Percentiles rank a stretch among this genome's conserved stretches.
Evolutionary conservation across 345 rosid species (phyloP).

Genomic region (Boechera retrofracta): DNA sequence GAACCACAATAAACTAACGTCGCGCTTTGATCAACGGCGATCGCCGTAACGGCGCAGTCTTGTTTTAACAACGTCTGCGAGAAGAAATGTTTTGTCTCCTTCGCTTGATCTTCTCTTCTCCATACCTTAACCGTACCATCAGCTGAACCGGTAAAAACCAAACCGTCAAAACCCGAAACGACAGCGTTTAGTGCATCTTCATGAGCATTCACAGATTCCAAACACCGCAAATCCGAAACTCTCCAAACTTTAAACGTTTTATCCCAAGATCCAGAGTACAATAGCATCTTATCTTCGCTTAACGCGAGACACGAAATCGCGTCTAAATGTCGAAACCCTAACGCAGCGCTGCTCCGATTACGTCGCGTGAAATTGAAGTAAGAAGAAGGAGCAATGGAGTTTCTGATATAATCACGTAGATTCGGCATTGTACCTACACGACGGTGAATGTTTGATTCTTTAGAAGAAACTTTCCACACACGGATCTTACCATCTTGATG

Average conservation of each 20-base stretch:
- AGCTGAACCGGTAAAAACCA: slow-evolving; percentile 86
- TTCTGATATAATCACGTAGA: slow-evolving; percentile 60
- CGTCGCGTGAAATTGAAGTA: slow-evolving; percentile 59
- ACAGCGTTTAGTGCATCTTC: slow-evolving; percentile 84
- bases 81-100: slow-evolving; percentile 82
- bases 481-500: slow-evolving; percentile 96
- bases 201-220: slow-evolving; percentile 79
- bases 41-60: slow-evolving; percentile 80
- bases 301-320: slow-evolving; percentile 80
- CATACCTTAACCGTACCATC: slow-evolving; percentile 89
- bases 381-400: slow-evolving; percentile 62
- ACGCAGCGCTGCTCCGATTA: slow-evolving; percentile 44
- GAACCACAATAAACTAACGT: slow-evolving; percentile 78
- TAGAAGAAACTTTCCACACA: slow-evolving; percentile 70
- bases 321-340: slow-evolving; percentile 72
- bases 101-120: slow-evolving; percentile 87
- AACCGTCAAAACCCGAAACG: slow-evolving; percentile 74
- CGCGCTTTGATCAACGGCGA: slow-evolving; percentile 60
- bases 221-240: slow-evolving; percentile 64
- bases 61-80: slow-evolving; percentile 80
- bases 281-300: slow-evolving; percentile 61
- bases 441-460: slow-evolving; percentile 53
- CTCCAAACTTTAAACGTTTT: slow-evolving; percentile 90
- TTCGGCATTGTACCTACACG: slow-evolving; percentile 77
- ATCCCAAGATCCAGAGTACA: slow-evolving; percentile 92